phyloP scores from a whole-genome alignment of 306 rosid genomes.

The Casuarina cunninghamiana region DNA sequence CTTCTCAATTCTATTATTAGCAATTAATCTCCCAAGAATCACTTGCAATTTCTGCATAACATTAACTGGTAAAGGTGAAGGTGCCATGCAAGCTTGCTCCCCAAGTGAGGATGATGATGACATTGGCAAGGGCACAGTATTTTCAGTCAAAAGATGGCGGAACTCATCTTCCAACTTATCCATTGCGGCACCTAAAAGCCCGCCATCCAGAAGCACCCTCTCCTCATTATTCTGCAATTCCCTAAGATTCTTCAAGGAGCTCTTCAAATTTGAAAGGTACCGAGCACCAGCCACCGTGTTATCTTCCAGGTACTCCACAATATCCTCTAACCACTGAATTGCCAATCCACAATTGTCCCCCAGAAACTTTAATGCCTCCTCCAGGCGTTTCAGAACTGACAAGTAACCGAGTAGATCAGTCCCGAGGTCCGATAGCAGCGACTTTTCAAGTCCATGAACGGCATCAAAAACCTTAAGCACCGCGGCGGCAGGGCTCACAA shows the following conservation, averaged over 20 bases:
- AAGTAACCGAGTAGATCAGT: slow-evolving; percentile 81
- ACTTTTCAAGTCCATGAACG: slow-evolving; percentile 93
- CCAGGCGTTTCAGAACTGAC: slow-evolving; percentile 85
- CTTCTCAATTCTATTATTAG: slow-evolving; percentile 73
- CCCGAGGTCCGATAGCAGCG: slow-evolving; percentile 75
- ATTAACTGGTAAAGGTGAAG: slow-evolving; percentile 84
- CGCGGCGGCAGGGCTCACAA: slow-evolving; percentile 95
- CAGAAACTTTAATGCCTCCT: slow-evolving; percentile 88
- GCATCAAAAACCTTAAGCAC: slow-evolving; percentile 99
- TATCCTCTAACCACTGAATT: slow-evolving; percentile 96
- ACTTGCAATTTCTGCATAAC: slow-evolving; percentile 85
- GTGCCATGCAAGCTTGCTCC: slow-evolving; percentile 90
- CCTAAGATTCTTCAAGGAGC: slow-evolving; percentile 61
- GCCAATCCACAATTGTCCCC: slow-evolving; percentile 92
- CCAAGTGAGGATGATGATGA: slow-evolving; percentile 32
- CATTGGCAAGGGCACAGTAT: slow-evolving; percentile 91
- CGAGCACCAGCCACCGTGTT: slow-evolving; percentile 68
- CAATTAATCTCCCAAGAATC: slow-evolving; percentile 71
- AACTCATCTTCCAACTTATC: slow-evolving; percentile 85
- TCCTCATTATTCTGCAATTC: slow-evolving; percentile 60
- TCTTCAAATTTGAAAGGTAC: slow-evolving; percentile 72
- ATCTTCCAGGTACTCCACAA: slow-evolving; percentile 94
- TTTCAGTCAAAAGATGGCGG: slow-evolving; percentile 67
- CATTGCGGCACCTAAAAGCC: slow-evolving; percentile 81
- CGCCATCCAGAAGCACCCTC: slow-evolving; percentile 72